Evolutionary conservation across 2,329 filamentous ascomycete species (phyloP), one percentile per base, ranked within the genome.

Genomic region (Pyrenophora graminea): DNA sequence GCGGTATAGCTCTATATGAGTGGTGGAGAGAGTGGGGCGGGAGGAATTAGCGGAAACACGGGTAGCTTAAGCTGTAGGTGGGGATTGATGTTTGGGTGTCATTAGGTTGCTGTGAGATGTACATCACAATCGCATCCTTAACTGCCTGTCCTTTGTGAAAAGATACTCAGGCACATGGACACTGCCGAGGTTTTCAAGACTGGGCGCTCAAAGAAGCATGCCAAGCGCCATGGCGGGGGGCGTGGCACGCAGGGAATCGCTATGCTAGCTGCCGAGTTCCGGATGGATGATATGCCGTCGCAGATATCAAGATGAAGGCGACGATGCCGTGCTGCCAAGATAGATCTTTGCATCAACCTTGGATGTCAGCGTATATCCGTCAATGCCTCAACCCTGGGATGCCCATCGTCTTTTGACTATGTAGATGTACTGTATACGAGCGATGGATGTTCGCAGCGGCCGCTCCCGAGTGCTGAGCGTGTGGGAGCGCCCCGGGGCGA

Each of bases 1-100:
- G 77, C 12, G 78, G 74, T 0, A 76, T 80, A 48, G 79, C 80
- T 38, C 59, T 81, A 32, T 81, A 75, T 63, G 80, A 82, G 63
- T 81, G 77, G 69, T 74, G 72, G 64, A 74, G 78, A 56, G 76
- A 79, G 59, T 74, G 71, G 70, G 61, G 60, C 18, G 41, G 53
- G 5, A 55, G 56, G 42, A 18, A 13, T 30, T 30, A 30, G 27
- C 27, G 9, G 27, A 30, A 13, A 4, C 3, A 12, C 3, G 27
- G 10, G 27, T 10, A 30, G 10, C 27, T 7, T 3, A 30, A 5
- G 7, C 10, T 12, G 27, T 2, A 12, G 27, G 27, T 13, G 10
- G 27, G 27, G 3, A 12, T 30, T 2, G 67, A 45, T 1, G 66
- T 62, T 41, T 68, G 10, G 64, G 63, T 45, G 63, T 45, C 64